Conservation (phyloP, 1,284 basidiomycete genomes). For the Rhodotorula sp. region DNA sequence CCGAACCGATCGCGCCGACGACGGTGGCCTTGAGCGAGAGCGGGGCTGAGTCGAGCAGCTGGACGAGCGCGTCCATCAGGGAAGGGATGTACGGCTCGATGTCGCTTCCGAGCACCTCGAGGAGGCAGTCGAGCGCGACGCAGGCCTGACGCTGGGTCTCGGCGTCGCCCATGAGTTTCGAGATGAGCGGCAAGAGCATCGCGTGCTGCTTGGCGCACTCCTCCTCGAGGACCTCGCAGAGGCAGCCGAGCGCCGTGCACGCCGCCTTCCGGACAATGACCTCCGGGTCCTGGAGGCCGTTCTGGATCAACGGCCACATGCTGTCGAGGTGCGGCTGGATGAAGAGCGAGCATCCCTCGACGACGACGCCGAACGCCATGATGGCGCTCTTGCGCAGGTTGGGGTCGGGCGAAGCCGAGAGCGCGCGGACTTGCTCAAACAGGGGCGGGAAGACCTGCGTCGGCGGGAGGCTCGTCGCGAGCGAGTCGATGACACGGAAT, state of each 20-base stretch:
- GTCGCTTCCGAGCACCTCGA: constrained; percentile 89
- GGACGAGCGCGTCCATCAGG: constrained; percentile 93
- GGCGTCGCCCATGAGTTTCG: constrained; percentile 73
- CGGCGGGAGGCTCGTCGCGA: constrained; percentile 91
- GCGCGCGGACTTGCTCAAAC: constrained; percentile 69
- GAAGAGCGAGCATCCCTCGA: constrained; percentile 97
- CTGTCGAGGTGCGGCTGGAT: constrained; percentile 91
- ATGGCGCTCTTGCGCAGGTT: constrained; percentile 85
- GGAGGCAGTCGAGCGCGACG: constrained; percentile 92
- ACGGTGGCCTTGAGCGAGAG: constrained; percentile 89
- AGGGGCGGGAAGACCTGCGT: constrained; percentile 95
- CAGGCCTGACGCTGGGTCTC: constrained; percentile 89
- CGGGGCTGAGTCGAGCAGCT: constrained; percentile 83
- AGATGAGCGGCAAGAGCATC: constrained; percentile 67
- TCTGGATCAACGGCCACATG: constrained; percentile 93
- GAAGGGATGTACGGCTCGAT: constrained; percentile 84
- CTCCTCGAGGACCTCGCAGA: constrained; percentile 97
- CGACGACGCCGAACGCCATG: constrained; percentile 91
- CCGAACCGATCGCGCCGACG: constrained; percentile 96
- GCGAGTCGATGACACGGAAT: constrained; percentile 89
- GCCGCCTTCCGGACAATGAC: constrained; percentile 88
- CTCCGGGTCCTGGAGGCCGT: constrained; percentile 81
- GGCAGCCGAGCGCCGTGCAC: constrained; percentile 90
- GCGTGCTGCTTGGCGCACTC: constrained; percentile 84
- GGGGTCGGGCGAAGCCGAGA: constrained; percentile 76